Percentiles rank a stretch among this genome's conserved stretches.
Evolutionary conservation across 2,329 filamentous ascomycete species (phyloP).

Genomic region (Botrytis paeoniae): DNA sequence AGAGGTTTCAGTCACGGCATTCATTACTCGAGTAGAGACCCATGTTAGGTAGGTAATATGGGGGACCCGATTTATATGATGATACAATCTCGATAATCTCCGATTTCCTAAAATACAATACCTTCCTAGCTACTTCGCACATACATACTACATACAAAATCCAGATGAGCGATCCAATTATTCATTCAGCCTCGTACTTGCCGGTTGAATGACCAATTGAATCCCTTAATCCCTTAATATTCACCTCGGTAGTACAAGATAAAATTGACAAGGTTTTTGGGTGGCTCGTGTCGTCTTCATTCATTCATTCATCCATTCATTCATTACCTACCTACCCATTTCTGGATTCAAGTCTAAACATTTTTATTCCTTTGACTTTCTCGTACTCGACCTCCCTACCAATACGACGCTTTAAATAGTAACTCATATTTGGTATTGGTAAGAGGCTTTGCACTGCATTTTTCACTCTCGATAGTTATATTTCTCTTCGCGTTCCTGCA

Average conservation of each 20-base stretch:
- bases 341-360: background rate
- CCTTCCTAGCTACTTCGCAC: too few species aligned
- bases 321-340: background rate
- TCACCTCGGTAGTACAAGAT: slow-evolving; percentile 3
- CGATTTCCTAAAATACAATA: background rate
- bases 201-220: background rate
- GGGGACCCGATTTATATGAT: background rate
- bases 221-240: background rate
- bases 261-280: background rate
- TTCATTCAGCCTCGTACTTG: slow-evolving; percentile 8
- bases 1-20: background rate
- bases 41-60: background rate
- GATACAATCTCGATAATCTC: slow-evolving; percentile 3
- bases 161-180: background rate
- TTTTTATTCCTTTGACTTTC: background rate
- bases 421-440: background rate
- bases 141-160: too few species aligned
- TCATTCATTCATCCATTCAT: background rate
- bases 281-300: slow-evolving; percentile 1
- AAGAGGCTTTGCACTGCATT: background rate
- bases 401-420: slow-evolving; percentile 9
- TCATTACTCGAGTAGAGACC: background rate
- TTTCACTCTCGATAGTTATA: background rate
- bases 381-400: background rate
- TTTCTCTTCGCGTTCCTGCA: background rate